Evolutionary conservation across 139 green algal genomes (phyloP).

Genomic region (Coccomyxa sp.): DNA sequence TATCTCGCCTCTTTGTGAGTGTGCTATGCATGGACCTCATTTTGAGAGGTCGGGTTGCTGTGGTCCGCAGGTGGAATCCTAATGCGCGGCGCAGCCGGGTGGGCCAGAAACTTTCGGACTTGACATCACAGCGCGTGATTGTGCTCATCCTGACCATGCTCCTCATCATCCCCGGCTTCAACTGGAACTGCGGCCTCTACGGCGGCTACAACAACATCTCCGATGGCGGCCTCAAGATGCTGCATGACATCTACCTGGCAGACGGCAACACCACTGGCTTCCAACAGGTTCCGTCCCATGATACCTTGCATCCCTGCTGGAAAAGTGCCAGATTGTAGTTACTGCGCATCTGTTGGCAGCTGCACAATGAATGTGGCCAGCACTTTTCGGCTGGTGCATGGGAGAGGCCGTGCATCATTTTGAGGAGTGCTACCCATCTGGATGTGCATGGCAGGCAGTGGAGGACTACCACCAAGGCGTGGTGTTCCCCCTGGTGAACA

Average conservation of each 20-base stretch:
- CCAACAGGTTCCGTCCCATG: background rate
- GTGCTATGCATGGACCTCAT: too few species aligned
- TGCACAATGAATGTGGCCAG: too few species aligned
- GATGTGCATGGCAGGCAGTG: constrained; percentile 6
- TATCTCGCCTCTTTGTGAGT: too few species aligned
- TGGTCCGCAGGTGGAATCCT: background rate
- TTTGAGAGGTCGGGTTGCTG: too few species aligned
- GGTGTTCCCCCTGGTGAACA: constrained; percentile 43
- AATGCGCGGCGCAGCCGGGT: constrained; percentile 51
- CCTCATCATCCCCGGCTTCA: constrained; percentile 79
- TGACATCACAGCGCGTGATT: constrained; percentile 82
- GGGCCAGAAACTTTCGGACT: constrained; percentile 83
- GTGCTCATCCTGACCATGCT: constrained; percentile 73
- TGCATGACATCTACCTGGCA: constrained; percentile 64
- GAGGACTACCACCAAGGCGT: constrained; percentile 24
- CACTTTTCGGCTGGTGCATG: too few species aligned
- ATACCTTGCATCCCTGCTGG: too few species aligned
- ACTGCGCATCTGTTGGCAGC: too few species aligned
- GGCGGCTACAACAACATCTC: constrained; percentile 48
- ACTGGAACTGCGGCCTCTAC: constrained; percentile 66
- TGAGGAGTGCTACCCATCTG: too few species aligned
- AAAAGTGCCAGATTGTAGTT: too few species aligned
- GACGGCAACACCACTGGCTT: constrained; percentile 35
- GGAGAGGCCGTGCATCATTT: too few species aligned
- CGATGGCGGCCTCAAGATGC: constrained; percentile 64